Base-by-base conservation (phyloP, 306 rosid genomes). In the Quercus aquifolioides region DNA sequence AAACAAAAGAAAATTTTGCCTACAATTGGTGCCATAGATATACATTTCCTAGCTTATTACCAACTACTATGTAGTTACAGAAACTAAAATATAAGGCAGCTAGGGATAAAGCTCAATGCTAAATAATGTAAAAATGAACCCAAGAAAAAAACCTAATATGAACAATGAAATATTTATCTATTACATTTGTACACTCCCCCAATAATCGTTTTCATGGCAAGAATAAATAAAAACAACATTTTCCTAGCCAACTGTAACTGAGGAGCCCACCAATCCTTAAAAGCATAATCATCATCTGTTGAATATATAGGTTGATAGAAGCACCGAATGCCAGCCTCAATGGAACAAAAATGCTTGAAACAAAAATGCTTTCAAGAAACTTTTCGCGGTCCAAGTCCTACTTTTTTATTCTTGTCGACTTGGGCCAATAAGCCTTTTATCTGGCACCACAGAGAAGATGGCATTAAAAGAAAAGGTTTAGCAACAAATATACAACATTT, bases 11-110 rank as follows among this genome's bases (percentile, higher is more conserved):
- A 35, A n/a, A 68, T 4, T 4, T 0, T 68, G 72, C 20, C 52
- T 68, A 68, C 52, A 82, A 69, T 67, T 12, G 49, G 72, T 69
- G 56, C 65, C 82, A 83, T 69, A 83, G 81, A 86, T 88, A 79
- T 83, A 88, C 91, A 88, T 78, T 56, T 72, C 84, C 65, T 71
- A 76, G 79, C 81, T 84, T 87, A 87, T 84, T 87, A 49, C 84
- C 74, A 74, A 69, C 73, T 69, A 49, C 17, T 68, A 35, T 18
- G 23, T 15, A 35, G 23, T 68, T 11, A 63, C 62, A 38, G 15
- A 75, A 68, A 68, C 60, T 26, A 68, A 41, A 4, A 20, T 23
- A 69, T 55, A 55, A 67, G 81, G 81, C 69, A 31, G 31, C 31
- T 54, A 54, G 64, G 76, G 30, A 35, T 18, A 52, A 41, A 31